Evolutionary conservation across 2,329 filamentous ascomycete genomes (phyloP).

Genomic region (Hymenoscyphus repandus): DNA sequence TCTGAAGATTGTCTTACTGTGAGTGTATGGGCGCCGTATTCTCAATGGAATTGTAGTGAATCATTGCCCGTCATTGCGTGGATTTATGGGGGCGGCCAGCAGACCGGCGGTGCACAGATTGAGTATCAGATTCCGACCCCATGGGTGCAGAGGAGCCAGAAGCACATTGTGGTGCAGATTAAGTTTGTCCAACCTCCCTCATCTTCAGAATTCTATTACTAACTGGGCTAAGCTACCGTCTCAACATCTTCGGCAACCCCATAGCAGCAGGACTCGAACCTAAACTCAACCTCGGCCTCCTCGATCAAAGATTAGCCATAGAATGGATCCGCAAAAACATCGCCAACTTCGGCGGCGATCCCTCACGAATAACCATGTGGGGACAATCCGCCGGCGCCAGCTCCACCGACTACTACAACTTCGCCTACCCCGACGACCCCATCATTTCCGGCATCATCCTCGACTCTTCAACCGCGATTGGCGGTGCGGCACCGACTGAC

Average conservation of each 20-base stretch:
- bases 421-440: background rate
- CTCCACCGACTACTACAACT: background rate
- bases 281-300: slow-evolving; percentile 40
- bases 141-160: slow-evolving; percentile 17
- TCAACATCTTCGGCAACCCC: slow-evolving; percentile 31
- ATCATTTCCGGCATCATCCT: slow-evolving; percentile 12
- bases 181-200: slow-evolving; percentile 26
- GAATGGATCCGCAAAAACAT: slow-evolving; percentile 36
- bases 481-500: slow-evolving; percentile 6
- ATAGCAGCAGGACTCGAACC: slow-evolving; percentile 16
- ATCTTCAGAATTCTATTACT: background rate
- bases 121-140: slow-evolving; percentile 16
- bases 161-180: slow-evolving; percentile 30
- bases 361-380: slow-evolving; percentile 50
- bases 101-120: slow-evolving; percentile 15
- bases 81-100: slow-evolving; percentile 33
- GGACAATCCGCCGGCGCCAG: slow-evolving; percentile 48
- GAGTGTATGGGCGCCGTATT: slow-evolving; percentile 31
- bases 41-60: slow-evolving; percentile 12
- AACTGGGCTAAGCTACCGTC: slow-evolving; percentile 23
- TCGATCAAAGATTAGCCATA: slow-evolving; percentile 40
- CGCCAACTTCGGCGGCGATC: slow-evolving; percentile 32
- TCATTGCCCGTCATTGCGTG: slow-evolving; percentile 37
- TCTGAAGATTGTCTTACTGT: slow-evolving; percentile 35
- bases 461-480: slow-evolving; percentile 16